phyloP scores from a whole-genome alignment of 2,329 filamentous ascomycete genomes.

The Colletotrichum endophyticum region DNA sequence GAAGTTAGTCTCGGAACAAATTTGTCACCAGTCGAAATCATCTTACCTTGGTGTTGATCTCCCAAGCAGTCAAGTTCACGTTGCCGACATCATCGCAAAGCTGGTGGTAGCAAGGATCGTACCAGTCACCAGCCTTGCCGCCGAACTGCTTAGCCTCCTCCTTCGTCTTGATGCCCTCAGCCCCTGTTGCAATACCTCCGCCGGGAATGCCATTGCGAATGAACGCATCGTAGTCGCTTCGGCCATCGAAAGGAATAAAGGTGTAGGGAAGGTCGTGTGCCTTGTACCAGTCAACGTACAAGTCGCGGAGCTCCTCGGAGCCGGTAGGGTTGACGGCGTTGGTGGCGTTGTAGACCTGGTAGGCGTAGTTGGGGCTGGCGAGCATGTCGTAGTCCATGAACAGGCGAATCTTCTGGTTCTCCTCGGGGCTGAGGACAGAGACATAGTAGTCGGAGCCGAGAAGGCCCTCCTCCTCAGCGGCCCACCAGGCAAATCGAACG shows the following conservation, averaged over 20 bases:
- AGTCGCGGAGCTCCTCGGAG: constrained; percentile 69
- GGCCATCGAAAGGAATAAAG: constrained; percentile 77
- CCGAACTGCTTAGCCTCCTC: constrained; percentile 72
- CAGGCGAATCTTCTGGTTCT: constrained; percentile 66
- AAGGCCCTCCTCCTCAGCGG: constrained; percentile 70
- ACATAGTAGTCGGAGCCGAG: constrained; percentile 69
- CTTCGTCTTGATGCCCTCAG: constrained; percentile 76
- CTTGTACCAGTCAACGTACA: constrained; percentile 73
- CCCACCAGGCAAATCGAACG: constrained; percentile 72
- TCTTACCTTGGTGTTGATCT: constrained; percentile 63
- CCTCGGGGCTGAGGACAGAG: constrained; percentile 54
- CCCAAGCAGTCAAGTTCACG: constrained; percentile 64
- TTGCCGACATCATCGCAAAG: constrained; percentile 65
- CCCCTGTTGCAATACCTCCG: constrained; percentile 79
- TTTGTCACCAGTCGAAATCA: constrained; percentile 7
- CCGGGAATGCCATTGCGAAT: constrained; percentile 74
- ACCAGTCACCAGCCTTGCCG: constrained; percentile 67
- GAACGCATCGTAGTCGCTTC: constrained; percentile 82
- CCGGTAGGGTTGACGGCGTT: constrained; percentile 74
- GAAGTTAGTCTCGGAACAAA: constrained; percentile 21
- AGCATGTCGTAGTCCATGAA: constrained; percentile 78
- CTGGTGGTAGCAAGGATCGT: constrained; percentile 66
- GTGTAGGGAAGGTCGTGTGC: constrained; percentile 68
- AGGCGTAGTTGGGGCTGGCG: constrained; percentile 69
- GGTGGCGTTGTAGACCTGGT: constrained; percentile 74